Conservation (phyloP, 305 asterid genomes). For the Fraxinus albicans region DNA sequence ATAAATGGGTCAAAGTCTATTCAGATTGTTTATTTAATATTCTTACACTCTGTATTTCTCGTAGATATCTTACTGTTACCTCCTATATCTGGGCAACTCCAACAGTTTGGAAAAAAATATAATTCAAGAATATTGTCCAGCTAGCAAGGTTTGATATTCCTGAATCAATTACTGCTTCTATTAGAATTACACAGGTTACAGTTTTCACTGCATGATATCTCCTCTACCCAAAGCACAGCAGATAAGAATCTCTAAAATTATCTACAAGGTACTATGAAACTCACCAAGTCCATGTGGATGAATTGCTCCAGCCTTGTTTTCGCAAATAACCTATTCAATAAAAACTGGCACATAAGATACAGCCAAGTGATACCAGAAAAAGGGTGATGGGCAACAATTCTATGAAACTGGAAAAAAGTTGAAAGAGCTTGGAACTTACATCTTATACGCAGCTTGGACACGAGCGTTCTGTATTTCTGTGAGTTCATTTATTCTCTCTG, state of each 20-base stretch:
- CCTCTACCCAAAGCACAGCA: neutral
- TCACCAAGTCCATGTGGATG: slow-evolving; percentile 84
- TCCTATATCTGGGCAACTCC: neutral
- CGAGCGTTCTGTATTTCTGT: slow-evolving; percentile 62
- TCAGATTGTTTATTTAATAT: neutral
- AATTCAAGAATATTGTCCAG: neutral
- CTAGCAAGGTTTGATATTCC: neutral
- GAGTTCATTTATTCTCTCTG: slow-evolving; percentile 67
- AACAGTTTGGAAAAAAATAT: neutral
- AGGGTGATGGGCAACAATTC: neutral
- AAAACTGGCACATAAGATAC: slow-evolving; percentile 23
- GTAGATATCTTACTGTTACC: neutral
- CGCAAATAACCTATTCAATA: slow-evolving; percentile 56
- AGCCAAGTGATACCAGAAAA: slow-evolving; percentile 17
- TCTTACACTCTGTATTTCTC: neutral
- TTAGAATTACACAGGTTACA: neutral
- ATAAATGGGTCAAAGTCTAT: neutral
- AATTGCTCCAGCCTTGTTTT: slow-evolving; percentile 66
- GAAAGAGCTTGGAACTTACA: slow-evolving; percentile 39
- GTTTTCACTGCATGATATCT: neutral
- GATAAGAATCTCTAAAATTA: neutral
- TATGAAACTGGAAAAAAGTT: neutral
- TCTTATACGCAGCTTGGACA: slow-evolving; percentile 56
- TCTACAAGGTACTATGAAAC: slow-evolving; percentile 25
- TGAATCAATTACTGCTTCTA: neutral